Evolutionary conservation across 1,139 yeast genomes (phyloP), one percentile per base, ranked within the genome.

Genomic region (Candida neerlandica): DNA sequence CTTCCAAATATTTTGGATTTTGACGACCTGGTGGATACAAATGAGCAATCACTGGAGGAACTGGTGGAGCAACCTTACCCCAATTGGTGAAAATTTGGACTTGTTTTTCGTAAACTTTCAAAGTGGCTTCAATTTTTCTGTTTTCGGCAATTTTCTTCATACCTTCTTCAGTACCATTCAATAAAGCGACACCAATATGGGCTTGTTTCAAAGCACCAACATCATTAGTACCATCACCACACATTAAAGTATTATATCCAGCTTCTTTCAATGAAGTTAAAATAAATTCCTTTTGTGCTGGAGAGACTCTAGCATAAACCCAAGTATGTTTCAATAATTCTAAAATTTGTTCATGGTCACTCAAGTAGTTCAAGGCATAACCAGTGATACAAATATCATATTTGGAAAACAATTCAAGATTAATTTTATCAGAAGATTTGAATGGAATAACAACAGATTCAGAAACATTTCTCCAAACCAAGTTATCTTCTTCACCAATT

Each of bases 181-280:
- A 80, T 58, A 94, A 76, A 14, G 99, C 99, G 64, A 94, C 92
- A 75, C 99, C 99, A 65, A 94, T 86, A 64, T 94, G 97, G 7
- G 99, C 98, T 74, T 94, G 98, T 69, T 94, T 95, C 71, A 94
- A 82, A 48, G 99, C 99, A 69, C 99, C 99, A 50, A 94, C 99
- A 77, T 94, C 99, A 67, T 94, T 94, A 32, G 99, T 94, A 72
- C 99, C 99, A 72, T 94, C 99, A 77, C 99, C 99, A 73, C 99
- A 94, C 99, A 94, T 94, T 61, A 95, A 80, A 32, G 99, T 94
- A 63, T 82, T 87, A 70, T 92, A 94, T 32, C 97, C 98, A 65
- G 91, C 82, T 52, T 84, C 86, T 69, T 94, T 94, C 66, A 90
- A 81, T 41, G 90, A 81, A 55, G 86, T 87, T 63, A 95, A 77